Conservation (phyloP, 208 protist genomes). For the Acanthamoeba triangularis region DNA sequence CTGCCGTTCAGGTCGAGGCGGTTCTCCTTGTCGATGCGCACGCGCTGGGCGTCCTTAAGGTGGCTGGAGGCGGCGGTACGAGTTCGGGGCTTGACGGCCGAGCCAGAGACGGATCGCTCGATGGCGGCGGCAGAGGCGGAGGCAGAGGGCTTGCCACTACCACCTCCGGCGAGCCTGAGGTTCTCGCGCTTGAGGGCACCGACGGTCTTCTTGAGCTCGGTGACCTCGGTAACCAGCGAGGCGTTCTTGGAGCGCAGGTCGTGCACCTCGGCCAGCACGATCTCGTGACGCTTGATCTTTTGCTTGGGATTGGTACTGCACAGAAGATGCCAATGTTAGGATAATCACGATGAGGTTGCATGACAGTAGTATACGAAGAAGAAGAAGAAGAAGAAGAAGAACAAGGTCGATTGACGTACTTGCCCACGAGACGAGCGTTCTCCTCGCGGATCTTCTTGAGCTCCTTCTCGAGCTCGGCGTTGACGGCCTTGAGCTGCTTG, state of each 20-base stretch:
- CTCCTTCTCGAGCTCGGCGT: constrained; percentile 39
- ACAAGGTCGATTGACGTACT: background rate
- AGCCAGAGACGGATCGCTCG: background rate
- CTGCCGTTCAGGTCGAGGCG: background rate
- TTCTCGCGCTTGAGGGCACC: constrained; percentile 51
- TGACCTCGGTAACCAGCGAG: background rate
- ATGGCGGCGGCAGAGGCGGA: background rate
- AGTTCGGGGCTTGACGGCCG: constrained; percentile 1
- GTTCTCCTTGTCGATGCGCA: constrained; percentile 44
- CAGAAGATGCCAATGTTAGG: too few species aligned
- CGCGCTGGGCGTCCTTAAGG: constrained; percentile 9
- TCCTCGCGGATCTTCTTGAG: constrained; percentile 66
- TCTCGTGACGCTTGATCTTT: constrained; percentile 69
- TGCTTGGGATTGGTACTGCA: background rate
- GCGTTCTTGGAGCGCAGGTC: constrained; percentile 43
- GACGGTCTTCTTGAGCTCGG: constrained; percentile 52
- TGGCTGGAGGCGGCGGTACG: background rate
- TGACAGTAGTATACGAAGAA: too few species aligned
- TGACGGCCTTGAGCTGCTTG: constrained; percentile 59
- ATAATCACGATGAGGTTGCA: too few species aligned
- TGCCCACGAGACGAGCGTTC: constrained; percentile 48
- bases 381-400: too few species aligned
- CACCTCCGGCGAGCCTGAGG: background rate
- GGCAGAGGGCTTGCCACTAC: background rate
- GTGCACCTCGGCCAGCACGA: constrained; percentile 18